Conservation (phyloP, 257 asterid species). For the Solanum lycopersicoides region DNA sequence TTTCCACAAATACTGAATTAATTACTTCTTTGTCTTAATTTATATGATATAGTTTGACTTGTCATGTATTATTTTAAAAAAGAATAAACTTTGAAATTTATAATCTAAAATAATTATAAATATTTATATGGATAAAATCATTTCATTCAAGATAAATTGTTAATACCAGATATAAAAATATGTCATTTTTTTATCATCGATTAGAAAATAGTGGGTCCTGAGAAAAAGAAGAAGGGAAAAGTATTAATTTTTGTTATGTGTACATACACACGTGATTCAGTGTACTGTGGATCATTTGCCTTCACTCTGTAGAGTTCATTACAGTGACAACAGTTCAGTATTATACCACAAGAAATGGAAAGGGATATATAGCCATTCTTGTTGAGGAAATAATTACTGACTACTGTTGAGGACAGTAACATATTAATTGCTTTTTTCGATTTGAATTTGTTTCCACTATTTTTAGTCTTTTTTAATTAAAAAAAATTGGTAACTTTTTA, state of each 20-base stretch:
- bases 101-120: too few species aligned
- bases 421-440: background rate
- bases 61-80: too few species aligned
- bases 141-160: background rate
- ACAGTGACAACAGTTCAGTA: background rate
- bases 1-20: background rate
- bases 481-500: too few species aligned
- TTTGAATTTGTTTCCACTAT: too few species aligned
- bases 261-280: conserved; percentile 20
- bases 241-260: background rate
- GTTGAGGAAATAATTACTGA: background rate
- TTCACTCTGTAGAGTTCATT: background rate
- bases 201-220: background rate
- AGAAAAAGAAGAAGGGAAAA: background rate
- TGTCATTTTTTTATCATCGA: background rate
- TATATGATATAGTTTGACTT: too few species aligned
- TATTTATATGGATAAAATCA: background rate
- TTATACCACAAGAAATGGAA: background rate
- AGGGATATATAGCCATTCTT: background rate
- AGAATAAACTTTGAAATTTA: too few species aligned
- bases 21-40: too few species aligned
- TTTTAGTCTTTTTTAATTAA: too few species aligned
- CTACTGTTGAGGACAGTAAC: background rate
- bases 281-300: conserved; percentile 4
- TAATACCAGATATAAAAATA: too few species aligned